Base-by-base conservation (phyloP, 306 rosid species). In the Quercus robur region DNA sequence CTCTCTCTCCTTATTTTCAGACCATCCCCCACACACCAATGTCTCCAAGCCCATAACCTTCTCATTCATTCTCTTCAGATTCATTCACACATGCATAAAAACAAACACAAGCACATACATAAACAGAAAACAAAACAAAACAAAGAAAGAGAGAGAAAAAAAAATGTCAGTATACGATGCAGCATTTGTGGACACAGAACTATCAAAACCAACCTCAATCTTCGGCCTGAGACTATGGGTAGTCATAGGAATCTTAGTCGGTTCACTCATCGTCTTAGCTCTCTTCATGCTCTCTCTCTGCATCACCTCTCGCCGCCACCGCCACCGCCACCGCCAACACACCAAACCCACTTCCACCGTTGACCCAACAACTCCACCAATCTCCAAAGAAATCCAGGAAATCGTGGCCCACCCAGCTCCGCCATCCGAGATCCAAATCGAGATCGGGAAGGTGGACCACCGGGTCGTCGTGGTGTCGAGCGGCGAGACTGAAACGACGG, bases 171-270 rank as follows among this genome's bases (percentile, higher is more conserved):
- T 96, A 2, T 96, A 93, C 82, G 94, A 91, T 54, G 94, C 91
- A 11, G 91, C 98, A 12, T 95, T 95, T 70, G 85, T 96, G 56
- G 82, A 91, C 79, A 82, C 97, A 5, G 80, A 91, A 87, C 97
- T 93, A 14, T 88, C 99, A 0, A 96, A 93, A 33, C 86, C 78
- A 76, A 96, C 99, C 3, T 89, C 98, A 19, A 88, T 96, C 74
- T 96, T 96, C 81, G 98, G 99, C 3, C 98, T 96, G 49, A 93
- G 89, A 20, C 87, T 96, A 3, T 96, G 99, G 99, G 97, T 96
- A 5, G 89, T 96, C 44, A 91, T 96, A 77, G 99, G 98, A 31
- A 91, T 96, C 88, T 90, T 96, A 55, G 86, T 93, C 56, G 99
- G 98, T 11, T 82, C 97, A 0, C 77, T 93, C 6, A 91, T 96